These are phyloP conservation scores for Hypholoma fasciculare DNA, from an alignment of 768 basidiomycete genomes.

Conservation along the genomic window DNA sequence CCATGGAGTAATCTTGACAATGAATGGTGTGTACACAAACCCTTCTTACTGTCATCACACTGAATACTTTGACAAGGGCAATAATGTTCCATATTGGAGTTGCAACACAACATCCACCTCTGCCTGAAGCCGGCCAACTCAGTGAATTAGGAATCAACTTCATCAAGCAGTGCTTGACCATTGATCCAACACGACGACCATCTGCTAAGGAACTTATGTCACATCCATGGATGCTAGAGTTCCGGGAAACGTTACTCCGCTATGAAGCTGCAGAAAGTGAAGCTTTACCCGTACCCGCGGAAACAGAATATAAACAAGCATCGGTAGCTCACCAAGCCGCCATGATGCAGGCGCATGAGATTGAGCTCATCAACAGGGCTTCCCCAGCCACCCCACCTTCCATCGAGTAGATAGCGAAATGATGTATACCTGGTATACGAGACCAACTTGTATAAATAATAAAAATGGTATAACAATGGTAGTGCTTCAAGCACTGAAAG, in stretches of 20 bases:
- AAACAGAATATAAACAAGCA: conserved; percentile 49
- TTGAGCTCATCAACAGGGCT: conserved; percentile 50
- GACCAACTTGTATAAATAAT: conserved; percentile 15
- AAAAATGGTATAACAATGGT: conserved; percentile 4
- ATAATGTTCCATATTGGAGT: conserved; percentile 99
- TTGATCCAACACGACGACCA: conserved; percentile 83
- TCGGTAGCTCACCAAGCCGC: conserved; percentile 57
- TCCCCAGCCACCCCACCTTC: conserved; percentile 51
- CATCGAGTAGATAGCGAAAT: conserved; percentile 21
- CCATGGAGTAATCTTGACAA: conserved; percentile 99
- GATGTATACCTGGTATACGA: conserved; percentile 9
- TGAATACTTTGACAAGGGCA: conserved; percentile 59
- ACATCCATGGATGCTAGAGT: conserved; percentile 88
- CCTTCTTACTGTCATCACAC: neutral
- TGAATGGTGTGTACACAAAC: conserved; percentile 72
- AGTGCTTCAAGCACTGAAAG: conserved; percentile 4
- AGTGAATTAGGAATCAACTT: conserved; percentile 90
- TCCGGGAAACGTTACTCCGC: conserved; percentile 67
- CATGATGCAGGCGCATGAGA: conserved; percentile 58
- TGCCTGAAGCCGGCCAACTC: conserved; percentile 90
- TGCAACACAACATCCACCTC: conserved; percentile 92
- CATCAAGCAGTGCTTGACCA: conserved; percentile 87
- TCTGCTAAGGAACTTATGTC: conserved; percentile 82
- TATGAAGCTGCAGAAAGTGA: conserved; percentile 67
- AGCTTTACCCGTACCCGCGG: conserved; percentile 40